phyloP scores from a whole-genome alignment of 257 asterid genomes.

The Scutellaria barbata region DNA sequence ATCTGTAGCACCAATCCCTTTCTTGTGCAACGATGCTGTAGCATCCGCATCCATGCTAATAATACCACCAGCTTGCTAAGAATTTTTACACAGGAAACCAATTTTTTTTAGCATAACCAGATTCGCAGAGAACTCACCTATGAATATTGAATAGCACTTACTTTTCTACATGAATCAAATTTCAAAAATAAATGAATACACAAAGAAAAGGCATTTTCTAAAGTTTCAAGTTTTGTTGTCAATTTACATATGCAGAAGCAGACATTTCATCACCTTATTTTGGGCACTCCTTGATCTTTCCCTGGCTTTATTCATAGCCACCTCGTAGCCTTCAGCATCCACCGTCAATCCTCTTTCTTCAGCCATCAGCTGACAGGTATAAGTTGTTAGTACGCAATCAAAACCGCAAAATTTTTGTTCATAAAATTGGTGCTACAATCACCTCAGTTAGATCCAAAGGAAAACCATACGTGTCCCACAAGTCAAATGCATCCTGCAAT shows the following conservation, averaged over 20 bases:
- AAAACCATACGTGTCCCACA: constrained; percentile 98
- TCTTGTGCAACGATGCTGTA: constrained; percentile 75
- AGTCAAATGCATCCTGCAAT: constrained; percentile 89
- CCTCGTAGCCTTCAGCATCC: constrained; percentile 72
- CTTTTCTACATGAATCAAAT: constrained; percentile 26
- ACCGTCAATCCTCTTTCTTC: constrained; percentile 93
- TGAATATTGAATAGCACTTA: constrained; percentile 11
- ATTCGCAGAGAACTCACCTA: constrained; percentile 3
- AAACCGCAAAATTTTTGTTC: constrained; percentile 8
- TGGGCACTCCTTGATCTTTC: constrained; percentile 96
- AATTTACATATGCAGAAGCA: constrained; percentile 23
- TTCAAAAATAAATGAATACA: neutral
- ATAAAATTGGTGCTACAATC: constrained; percentile 24
- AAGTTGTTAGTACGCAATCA: constrained; percentile 32
- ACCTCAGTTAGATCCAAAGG: constrained; percentile 99
- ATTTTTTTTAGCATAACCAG: constrained; percentile 34
- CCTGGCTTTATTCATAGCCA: constrained; percentile 83
- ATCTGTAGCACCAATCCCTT: constrained; percentile 74
- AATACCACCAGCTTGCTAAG: constrained; percentile 76
- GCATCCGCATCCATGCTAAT: constrained; percentile 97
- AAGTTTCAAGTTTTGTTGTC: constrained; percentile 19
- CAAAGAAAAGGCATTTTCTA: constrained; percentile 8
- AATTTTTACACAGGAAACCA: constrained; percentile 15
- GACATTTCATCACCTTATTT: constrained; percentile 65
- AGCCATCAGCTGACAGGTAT: constrained; percentile 79